Conservation (phyloP, 139 green algal genomes). For the Tetraselmis striata region DNA sequence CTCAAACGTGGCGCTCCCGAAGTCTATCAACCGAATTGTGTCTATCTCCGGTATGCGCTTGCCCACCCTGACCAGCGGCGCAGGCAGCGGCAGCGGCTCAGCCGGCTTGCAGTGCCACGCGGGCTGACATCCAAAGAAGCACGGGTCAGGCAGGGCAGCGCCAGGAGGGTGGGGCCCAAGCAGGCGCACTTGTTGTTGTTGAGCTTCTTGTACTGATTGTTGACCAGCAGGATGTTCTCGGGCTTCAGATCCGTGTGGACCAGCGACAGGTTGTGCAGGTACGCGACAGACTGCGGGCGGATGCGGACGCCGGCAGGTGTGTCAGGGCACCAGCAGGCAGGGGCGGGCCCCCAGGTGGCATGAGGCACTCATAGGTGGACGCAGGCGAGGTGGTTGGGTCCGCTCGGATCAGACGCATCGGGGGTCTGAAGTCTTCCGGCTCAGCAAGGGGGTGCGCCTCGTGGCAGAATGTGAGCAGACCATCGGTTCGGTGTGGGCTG, state of each 20-base stretch:
- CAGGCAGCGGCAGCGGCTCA: slow-evolving; percentile 3
- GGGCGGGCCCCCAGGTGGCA: no score
- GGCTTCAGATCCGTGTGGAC: slow-evolving; percentile 99
- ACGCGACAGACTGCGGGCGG: slow-evolving; percentile 42
- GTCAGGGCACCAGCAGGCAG: not conserved
- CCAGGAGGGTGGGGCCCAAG: not conserved
- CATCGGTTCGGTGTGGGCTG: no score
- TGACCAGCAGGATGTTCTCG: slow-evolving; percentile 92
- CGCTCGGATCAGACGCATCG: no score
- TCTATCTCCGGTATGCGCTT: slow-evolving; percentile 52
- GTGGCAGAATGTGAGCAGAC: no score
- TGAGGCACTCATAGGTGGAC: no score
- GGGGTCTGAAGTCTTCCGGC: no score
- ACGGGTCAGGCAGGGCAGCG: not conserved
- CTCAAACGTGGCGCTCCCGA: slow-evolving; percentile 92
- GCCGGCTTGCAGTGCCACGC: not conserved
- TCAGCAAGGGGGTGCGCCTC: no score
- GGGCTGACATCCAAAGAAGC: not conserved
- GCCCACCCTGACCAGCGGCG: slow-evolving; percentile 15
- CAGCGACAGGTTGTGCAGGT: slow-evolving; percentile 84
- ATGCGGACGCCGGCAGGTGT: not conserved
- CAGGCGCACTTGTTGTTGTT: slow-evolving; percentile 5
- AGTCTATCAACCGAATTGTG: slow-evolving; percentile 89
- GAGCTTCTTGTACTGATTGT: slow-evolving; percentile 40
- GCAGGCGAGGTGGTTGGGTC: no score